phyloP scores from a whole-genome alignment of 306 rosid species.

The Vigna reflexopilosa region DNA sequence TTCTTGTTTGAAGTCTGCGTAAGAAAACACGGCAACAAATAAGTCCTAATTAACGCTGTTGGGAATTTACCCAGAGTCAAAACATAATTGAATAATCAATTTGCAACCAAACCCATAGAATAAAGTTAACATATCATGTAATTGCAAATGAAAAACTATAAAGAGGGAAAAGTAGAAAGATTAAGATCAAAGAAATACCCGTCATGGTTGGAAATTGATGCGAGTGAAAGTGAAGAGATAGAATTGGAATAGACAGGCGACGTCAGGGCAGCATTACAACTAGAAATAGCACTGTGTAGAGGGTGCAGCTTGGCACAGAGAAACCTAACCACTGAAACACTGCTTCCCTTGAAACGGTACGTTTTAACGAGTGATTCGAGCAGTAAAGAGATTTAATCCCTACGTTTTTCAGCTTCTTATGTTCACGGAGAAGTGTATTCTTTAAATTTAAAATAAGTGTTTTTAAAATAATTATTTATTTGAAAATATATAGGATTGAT shows the following conservation, averaged over 20 bases:
- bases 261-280: neutral
- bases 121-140: neutral
- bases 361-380: neutral
- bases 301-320: neutral
- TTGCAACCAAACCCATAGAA: slow-evolving; percentile 6
- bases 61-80: slow-evolving; percentile 1
- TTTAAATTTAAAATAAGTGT: too few species aligned
- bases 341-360: neutral
- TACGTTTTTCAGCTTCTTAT: too few species aligned
- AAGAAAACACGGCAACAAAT: neutral
- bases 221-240: neutral
- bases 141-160: neutral
- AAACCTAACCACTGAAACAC: slow-evolving; percentile 41
- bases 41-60: neutral
- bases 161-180: neutral
- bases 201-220: slow-evolving; percentile 60
- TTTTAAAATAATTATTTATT: too few species aligned
- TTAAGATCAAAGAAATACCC: slow-evolving; percentile 49
- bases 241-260: neutral
- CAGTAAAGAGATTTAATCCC: neutral
- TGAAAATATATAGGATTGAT: too few species aligned
- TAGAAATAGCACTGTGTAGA: neutral
- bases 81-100: neutral
- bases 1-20: slow-evolving; percentile 75
- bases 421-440: too few species aligned